Conservation (phyloP, 2,329 filamentous ascomycete species). For the Rhinocladiella mackenziei region DNA sequence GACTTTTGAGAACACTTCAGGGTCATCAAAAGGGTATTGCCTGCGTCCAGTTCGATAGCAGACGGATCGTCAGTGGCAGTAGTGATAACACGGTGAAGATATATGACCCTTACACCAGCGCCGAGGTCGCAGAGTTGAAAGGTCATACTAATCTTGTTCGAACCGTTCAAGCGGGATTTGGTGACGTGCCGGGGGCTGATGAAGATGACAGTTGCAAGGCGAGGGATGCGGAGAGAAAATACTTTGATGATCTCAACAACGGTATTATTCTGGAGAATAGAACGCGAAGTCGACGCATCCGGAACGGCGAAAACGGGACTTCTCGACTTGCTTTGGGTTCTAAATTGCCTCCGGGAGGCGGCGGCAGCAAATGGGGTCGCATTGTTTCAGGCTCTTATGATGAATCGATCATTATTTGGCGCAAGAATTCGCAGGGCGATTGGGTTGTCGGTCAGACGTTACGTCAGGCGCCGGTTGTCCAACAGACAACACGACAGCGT, state of each 20-base stretch:
- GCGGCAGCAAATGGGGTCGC: constrained; percentile 82
- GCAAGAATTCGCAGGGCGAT: constrained; percentile 73
- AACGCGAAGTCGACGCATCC: constrained; percentile 31
- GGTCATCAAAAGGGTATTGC: constrained; percentile 95
- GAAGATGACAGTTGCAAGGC: constrained; percentile 72
- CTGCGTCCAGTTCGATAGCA: constrained; percentile 93
- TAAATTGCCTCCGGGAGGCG: constrained; percentile 84
- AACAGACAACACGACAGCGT: constrained; percentile 40
- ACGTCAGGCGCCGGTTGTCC: constrained; percentile 55
- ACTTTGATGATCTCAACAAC: constrained; percentile 56
- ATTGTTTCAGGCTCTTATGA: constrained; percentile 98
- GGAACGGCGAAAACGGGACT: constrained; percentile 61
- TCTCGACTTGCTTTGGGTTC: constrained; percentile 63
- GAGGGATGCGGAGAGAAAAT: constrained; percentile 66
- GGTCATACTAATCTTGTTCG: constrained; percentile 82
- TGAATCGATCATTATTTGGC: constrained; percentile 93
- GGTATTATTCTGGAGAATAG: constrained; percentile 40
- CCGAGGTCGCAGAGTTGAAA: constrained; percentile 82
- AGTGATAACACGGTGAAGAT: constrained; percentile 96
- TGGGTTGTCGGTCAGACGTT: constrained; percentile 77
- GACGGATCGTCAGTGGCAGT: constrained; percentile 89
- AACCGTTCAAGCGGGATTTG: constrained; percentile 92
- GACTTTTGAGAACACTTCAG: constrained; percentile 70
- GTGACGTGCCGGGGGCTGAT: constrained; percentile 75
- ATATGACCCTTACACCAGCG: constrained; percentile 78